Percentiles rank a stretch among this genome's conserved stretches.
phyloP scores from a whole-genome alignment of 2,329 filamentous ascomycete genomes.

The Zymoseptoria crescenta region DNA sequence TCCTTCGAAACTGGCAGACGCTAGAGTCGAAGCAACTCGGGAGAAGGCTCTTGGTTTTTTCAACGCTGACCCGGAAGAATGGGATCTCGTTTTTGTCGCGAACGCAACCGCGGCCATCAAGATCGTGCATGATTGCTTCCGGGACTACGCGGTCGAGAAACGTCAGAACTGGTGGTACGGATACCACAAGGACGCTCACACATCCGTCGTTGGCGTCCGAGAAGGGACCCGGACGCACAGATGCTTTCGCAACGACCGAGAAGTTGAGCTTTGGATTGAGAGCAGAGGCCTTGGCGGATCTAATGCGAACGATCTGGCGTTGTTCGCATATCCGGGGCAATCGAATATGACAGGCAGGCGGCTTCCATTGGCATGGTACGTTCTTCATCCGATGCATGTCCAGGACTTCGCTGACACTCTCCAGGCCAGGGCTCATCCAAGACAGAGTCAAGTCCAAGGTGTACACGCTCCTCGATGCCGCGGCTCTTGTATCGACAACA shows the following conservation, averaged over 20 bases:
- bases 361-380: conserved; percentile 64
- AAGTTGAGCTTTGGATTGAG: conserved; percentile 58
- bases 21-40: conserved; percentile 67
- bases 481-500: conserved; percentile 69
- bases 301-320: conserved; percentile 17
- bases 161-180: conserved; percentile 50
- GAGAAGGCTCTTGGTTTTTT: conserved; percentile 69
- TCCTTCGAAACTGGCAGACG: conserved; percentile 68
- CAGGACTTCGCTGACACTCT: conserved; percentile 1
- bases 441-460: conserved; percentile 17
- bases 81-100: conserved; percentile 80
- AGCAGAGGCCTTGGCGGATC: conserved; percentile 29
- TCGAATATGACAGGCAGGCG: conserved; percentile 82
- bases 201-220: conserved; percentile 72
- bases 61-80: conserved; percentile 69
- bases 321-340: conserved; percentile 81
- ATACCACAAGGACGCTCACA: conserved; percentile 78
- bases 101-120: conserved; percentile 89
- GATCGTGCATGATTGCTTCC: conserved; percentile 68
- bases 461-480: conserved; percentile 74
- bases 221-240: conserved; percentile 56
- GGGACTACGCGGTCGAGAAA: conserved; percentile 36
- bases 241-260: conserved; percentile 58
- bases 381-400: conserved; percentile 16
- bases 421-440: conserved; percentile 35